Base-by-base conservation (phyloP, 1,284 basidiomycete genomes). In the Austroboletus novae-zelandiae region DNA sequence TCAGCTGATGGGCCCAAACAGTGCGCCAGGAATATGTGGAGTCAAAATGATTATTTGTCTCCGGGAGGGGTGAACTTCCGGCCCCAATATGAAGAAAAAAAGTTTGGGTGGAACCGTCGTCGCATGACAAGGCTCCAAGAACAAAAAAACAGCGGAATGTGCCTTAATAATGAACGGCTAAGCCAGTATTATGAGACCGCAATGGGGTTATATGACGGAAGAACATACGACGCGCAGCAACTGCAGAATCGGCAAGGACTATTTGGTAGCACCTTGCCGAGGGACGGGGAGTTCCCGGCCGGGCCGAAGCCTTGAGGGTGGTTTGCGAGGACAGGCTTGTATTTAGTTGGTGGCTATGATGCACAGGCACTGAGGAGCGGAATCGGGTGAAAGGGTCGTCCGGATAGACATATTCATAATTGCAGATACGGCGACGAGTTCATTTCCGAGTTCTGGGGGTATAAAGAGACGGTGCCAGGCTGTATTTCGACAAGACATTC, bases 401-500 rank as follows among this genome's bases (percentile, higher is more conserved):
- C 69, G 65, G 55, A 27, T 4, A 57, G 43, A 62, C 40, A 41
- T 41, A 41, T 41, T 40, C 37, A 40, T 54, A 57, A 52, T 50
- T 56, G 50, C 47, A 52, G 49, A 62, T 66, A 66, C 64, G 67
- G 67, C 48, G 60, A 65, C 63, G 64, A 54, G 11, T 67, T 67
- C 65, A 67, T 67, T 70, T 67, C 65, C 65, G 65, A 63, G 51
- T 27, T 17, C 7, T 4, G 25, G 25, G 20, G 25, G 52, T 64
- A 65, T 69, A 67, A 68, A 61, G 67, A 61, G 61, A 54, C 46
- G 52, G 54, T 56, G 61, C 55, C 43, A 54, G 46, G 41, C 51
- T 48, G 43, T 40, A 30, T 9, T 41, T 45, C 14, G 36, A 52
- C 25, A 50, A 15, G 20, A 59, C 7, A 9, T 27, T 7, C 25